Base-by-base conservation (phyloP, 148 eudicot genomes). In the Rhododendron mucronatum region DNA sequence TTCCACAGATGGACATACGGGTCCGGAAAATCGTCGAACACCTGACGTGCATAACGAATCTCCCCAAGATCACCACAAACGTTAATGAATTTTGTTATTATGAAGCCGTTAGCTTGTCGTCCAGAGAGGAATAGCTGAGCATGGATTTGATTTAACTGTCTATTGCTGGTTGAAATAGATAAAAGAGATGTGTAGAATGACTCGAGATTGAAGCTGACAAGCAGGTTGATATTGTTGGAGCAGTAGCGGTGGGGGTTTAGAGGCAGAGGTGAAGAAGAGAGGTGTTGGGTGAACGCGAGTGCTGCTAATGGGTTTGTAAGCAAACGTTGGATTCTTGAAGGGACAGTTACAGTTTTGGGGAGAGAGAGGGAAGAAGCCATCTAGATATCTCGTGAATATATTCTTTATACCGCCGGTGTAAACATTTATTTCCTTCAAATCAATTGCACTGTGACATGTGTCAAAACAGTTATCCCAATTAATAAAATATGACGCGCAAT, bases 11-110 rank as follows among this genome's bases (percentile, higher is more conserved):
- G 88, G 75, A 91, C 92, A 89, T 89, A 86, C 47, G 90, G 94
- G 11, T 92, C 88, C 53, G 93, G 92, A 89, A 90, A 90, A 86
- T 84, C 86, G 82, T 94, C 97, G 67, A 94, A 94, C 93, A 94
- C 69, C 23, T 91, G 76, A 61, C 89, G 93, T 21, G 93, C 97
- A 89, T 91, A 91, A 0, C 48, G 35, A 78, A 92, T 82, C 63
- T 92, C 90, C 37, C 91, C 91, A 14, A 90, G 67, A 39, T 87
- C 85, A 0, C 86, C 83, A 74, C 88, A 59, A 0, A 80, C 88
- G n/a, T 91, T 84, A 1, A 94, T 88, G 51, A 94, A 90, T 81
- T 93, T 92, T 20, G 94, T 89, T 1, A 92, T 74, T 71, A 93
- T 87, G 71, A 89, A 90, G 5, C 93, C 93, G 85, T 89, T 93